phyloP scores from a whole-genome alignment of 345 rosid genomes.

The Brassica incana region DNA sequence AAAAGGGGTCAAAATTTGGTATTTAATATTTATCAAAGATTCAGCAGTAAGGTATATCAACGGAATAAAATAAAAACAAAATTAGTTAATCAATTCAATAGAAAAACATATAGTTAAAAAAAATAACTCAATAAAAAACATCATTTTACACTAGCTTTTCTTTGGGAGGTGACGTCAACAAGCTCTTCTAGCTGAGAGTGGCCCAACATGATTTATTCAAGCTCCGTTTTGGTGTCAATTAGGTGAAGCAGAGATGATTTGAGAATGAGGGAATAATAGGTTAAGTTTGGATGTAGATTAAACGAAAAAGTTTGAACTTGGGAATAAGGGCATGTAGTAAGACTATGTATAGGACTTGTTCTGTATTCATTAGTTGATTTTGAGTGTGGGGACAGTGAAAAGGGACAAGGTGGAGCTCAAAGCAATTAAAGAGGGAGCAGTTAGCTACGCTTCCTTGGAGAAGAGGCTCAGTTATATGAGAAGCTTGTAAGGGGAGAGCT shows the following conservation, averaged over 20 bases:
- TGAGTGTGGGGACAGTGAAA: conserved; percentile 22
- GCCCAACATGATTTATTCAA: not conserved
- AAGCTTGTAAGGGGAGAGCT: conserved; percentile 79
- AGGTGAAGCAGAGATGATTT: not conserved
- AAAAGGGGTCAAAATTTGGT: not conserved
- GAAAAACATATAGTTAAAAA: too few relatives aligned
- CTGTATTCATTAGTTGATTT: not conserved
- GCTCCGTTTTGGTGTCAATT: conserved; percentile 1
- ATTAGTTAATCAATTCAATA: not conserved
- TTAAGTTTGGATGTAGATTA: not conserved
- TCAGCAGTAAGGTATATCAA: not conserved
- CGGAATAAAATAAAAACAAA: not conserved
- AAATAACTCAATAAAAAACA: too few relatives aligned
- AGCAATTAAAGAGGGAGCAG: conserved; percentile 78
- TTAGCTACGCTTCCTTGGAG: conserved; percentile 83
- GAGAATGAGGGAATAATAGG: not conserved
- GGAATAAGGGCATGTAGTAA: not conserved
- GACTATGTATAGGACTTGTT: not conserved
- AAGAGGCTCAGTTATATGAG: conserved; percentile 81
- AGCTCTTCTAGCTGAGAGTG: not conserved
- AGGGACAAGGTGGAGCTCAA: conserved; percentile 95
- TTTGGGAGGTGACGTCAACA: not conserved
- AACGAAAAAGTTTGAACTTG: not conserved
- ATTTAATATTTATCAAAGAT: not conserved
- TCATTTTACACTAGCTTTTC: not conserved